phyloP scores from a whole-genome alignment of 495 filamentous ascomycete species.

The Pyronema omphalodes region DNA sequence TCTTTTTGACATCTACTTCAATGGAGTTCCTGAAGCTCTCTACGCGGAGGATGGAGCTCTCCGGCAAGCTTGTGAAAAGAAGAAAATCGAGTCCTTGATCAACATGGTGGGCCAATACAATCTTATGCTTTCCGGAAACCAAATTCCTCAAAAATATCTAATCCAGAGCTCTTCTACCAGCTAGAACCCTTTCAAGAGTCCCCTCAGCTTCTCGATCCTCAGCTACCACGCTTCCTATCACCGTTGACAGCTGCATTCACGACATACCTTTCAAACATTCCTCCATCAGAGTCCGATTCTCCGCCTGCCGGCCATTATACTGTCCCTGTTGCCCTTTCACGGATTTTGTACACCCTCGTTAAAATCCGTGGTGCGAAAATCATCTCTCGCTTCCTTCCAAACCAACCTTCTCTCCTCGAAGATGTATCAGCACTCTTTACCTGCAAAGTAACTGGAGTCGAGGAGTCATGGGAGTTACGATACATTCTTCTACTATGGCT shows the following conservation, averaged over 20 bases:
- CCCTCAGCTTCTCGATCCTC: constrained; percentile 84
- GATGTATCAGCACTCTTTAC: constrained; percentile 32
- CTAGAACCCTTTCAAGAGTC: constrained; percentile 90
- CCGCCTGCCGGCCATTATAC: constrained; percentile 12
- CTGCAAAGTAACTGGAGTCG: not conserved
- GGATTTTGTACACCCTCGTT: constrained; percentile 73
- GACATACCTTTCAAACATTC: constrained; percentile 33
- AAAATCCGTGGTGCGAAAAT: constrained; percentile 90
- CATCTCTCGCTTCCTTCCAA: constrained; percentile 71
- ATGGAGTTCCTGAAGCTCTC: constrained; percentile 28
- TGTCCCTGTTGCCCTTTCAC: constrained; percentile 44
- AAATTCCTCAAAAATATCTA: constrained; percentile 27
- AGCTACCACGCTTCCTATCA: constrained; percentile 56
- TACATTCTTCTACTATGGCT: constrained; percentile 86
- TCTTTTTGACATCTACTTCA: constrained; percentile 45
- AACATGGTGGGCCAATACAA: constrained; percentile 22
- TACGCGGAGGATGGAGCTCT: constrained; percentile 1
- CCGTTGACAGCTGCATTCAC: constrained; percentile 56
- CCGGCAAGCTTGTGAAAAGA: not conserved
- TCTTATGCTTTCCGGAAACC: constrained; percentile 17
- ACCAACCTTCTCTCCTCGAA: constrained; percentile 70
- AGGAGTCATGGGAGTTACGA: constrained; percentile 56
- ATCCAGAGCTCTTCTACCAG: constrained; percentile 28
- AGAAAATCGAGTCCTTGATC: constrained; percentile 2
- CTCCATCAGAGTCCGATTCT: not conserved